A percentile compares a stretch with the other conserved stretches of the same genome.
Evolutionary conservation across 1,139 yeast species (phyloP).

Genomic region (Arxiozyma bovina): DNA sequence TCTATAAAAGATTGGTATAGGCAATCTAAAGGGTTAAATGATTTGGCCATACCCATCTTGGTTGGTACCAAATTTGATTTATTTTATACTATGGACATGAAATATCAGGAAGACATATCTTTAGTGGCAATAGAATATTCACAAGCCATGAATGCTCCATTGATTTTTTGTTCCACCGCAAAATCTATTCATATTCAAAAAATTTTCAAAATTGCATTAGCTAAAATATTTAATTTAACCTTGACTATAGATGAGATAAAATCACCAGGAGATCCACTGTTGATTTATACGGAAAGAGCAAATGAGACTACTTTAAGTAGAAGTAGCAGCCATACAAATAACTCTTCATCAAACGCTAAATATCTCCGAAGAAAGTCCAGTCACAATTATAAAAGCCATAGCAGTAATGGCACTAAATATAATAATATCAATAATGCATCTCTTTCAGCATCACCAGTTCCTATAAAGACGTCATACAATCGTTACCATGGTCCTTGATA

Average conservation of each 20-base stretch:
- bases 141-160: conserved; percentile 81
- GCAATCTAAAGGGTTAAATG: conserved; percentile 85
- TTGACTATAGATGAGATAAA: conserved; percentile 77
- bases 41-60: conserved; percentile 83
- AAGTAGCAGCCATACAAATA: not conserved
- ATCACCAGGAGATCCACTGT: conserved; percentile 80
- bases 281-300: conserved; percentile 48
- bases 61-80: conserved; percentile 93
- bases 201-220: conserved; percentile 81
- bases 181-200: conserved; percentile 92
- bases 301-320: conserved; percentile 4
- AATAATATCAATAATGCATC: not conserved
- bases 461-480: not conserved
- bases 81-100: conserved; percentile 61
- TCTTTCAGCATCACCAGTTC: not conserved
- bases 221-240: conserved; percentile 85
- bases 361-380: conserved; percentile 2
- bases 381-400: not conserved
- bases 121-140: conserved; percentile 83
- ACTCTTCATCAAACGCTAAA: not conserved
- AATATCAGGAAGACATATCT: conserved; percentile 80
- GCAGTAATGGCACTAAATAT: not conserved
- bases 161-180: conserved; percentile 85
- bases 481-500: not conserved
- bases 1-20: conserved; percentile 92